Evolutionary conservation across 2,329 filamentous ascomycete genomes (phyloP).

Genomic region (Exophiala sp.): DNA sequence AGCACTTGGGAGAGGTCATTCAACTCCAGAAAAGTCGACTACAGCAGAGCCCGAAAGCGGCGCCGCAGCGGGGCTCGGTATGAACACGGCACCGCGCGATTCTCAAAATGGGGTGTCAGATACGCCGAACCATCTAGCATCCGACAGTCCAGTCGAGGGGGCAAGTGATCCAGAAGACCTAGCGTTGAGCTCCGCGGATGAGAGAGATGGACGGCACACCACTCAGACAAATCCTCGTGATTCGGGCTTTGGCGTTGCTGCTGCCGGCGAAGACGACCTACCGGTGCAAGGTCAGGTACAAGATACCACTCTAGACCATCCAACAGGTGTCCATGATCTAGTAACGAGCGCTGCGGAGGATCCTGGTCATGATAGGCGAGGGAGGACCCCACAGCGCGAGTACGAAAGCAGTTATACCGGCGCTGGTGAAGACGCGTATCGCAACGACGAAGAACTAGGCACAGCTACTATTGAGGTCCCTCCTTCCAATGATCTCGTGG

Average conservation of each 20-base stretch:
- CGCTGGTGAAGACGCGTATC: background rate
- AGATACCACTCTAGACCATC: background rate
- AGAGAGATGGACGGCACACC: background rate
- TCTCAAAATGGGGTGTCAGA: background rate
- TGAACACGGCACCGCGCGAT: slow-evolving; percentile 6
- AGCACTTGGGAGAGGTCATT: slow-evolving; percentile 13
- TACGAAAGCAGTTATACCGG: too few relatives aligned
- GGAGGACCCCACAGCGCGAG: background rate
- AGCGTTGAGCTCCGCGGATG: slow-evolving; percentile 15
- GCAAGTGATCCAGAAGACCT: slow-evolving; percentile 11
- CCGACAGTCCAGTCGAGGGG: background rate
- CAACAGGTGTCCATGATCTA: background rate
- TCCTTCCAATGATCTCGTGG: background rate
- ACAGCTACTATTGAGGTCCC: slow-evolving; percentile 1
- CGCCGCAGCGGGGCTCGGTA: background rate
- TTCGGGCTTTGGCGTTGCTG: slow-evolving; percentile 20
- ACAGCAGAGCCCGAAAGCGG: background rate
- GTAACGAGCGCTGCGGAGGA: background rate
- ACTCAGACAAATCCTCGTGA: slow-evolving; percentile 13
- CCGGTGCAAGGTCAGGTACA: slow-evolving; percentile 1
- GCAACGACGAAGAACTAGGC: slow-evolving; percentile 4
- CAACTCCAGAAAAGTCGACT: background rate
- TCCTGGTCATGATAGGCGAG: too few relatives aligned
- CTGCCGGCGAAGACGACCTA: slow-evolving; percentile 2
- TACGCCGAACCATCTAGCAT: background rate